Evolutionary conservation across 1,139 yeast genomes (phyloP), one percentile per base, ranked within the genome.

Genomic region (Hansenula sp.): DNA sequence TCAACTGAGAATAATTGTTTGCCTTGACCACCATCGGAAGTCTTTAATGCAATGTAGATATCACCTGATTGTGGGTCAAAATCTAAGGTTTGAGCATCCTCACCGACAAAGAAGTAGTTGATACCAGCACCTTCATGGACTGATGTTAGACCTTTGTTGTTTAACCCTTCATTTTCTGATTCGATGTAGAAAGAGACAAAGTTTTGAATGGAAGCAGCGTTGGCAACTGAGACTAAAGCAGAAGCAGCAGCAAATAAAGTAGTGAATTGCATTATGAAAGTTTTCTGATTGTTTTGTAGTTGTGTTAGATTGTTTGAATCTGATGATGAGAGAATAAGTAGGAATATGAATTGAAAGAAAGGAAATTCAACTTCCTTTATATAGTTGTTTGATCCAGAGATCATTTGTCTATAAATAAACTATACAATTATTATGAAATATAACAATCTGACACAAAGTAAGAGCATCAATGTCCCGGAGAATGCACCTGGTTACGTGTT

Each of bases 71-170:
- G 8, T n/a, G 36, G 38, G 29, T 51, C 45, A 27, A n/a, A 42
- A n/a, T 30, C 36, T 39, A 47, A 46, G 29, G 38, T 25, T 36
- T 41, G 35, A 15, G 57, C 40, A 25, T 44, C 46, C 16, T 40
- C 50, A 25, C 68, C 66, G 15, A 75, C 53, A 58, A 72, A 69
- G 41, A 70, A 56, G 58, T 72, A 76, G 64, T 72, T 68, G 54
- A 76, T 61, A 47, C 74, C 84, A 40, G 84, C 83, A 58, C 84
- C 84, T 61, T 74, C 80, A 57, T 76, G 83, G 38, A 51, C 50
- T 28, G 67, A 52, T 37, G 58, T 47, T n/a, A 50, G 28, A 13
- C 42, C 45, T 19, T 39, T 19, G 25, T 39, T 35, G 9, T 38
- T 17, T 16, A 38, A 17, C 13, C 25, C 18, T 4, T 18, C 12